A percentile compares a stretch with the other conserved stretches of the same genome.
Evolutionary conservation across 306 rosid genomes (phyloP).

Genomic region (Lupinus albus): DNA sequence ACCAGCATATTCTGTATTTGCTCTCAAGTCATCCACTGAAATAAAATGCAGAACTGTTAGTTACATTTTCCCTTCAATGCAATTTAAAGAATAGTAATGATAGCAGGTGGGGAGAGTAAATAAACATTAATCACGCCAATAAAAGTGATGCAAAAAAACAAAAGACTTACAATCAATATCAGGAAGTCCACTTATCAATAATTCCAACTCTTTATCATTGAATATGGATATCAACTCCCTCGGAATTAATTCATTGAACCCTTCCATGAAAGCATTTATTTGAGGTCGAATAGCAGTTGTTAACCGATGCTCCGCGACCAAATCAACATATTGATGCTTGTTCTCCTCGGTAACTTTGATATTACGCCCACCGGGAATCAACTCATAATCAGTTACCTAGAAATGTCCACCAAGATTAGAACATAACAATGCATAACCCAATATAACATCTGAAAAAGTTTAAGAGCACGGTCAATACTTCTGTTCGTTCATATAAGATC

Average conservation of each 20-base stretch:
- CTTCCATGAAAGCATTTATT: conserved; percentile 87
- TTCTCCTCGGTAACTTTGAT: conserved; percentile 96
- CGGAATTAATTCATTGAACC: conserved; percentile 76
- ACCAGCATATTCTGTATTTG: conserved; percentile 96
- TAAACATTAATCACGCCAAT: background rate
- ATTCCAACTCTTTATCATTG: conserved; percentile 92
- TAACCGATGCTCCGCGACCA: conserved; percentile 88
- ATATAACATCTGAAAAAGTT: conserved; percentile 29
- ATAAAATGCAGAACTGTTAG: conserved; percentile 33
- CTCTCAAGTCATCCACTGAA: conserved; percentile 99
- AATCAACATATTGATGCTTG: conserved; percentile 89
- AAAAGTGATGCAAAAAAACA: conserved; percentile 6
- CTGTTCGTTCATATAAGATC: conserved; percentile 87
- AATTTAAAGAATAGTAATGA: conserved; percentile 5
- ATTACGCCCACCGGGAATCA: conserved; percentile 94
- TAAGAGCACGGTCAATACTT: conserved; percentile 54
- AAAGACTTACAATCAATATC: conserved; percentile 88
- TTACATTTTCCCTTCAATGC: conserved; percentile 33
- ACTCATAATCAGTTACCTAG: conserved; percentile 96
- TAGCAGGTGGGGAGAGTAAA: conserved; percentile 1
- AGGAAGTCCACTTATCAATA: conserved; percentile 97
- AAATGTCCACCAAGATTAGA: conserved; percentile 42
- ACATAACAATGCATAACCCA: conserved; percentile 30
- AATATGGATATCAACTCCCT: conserved; percentile 84
- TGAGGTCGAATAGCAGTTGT: conserved; percentile 99